Percentiles rank a stretch among this genome's conserved stretches.
These are phyloP conservation scores for Tylopilus subfusipes DNA, from an alignment of 768 basidiomycete genomes.

Conservation along the genomic window DNA sequence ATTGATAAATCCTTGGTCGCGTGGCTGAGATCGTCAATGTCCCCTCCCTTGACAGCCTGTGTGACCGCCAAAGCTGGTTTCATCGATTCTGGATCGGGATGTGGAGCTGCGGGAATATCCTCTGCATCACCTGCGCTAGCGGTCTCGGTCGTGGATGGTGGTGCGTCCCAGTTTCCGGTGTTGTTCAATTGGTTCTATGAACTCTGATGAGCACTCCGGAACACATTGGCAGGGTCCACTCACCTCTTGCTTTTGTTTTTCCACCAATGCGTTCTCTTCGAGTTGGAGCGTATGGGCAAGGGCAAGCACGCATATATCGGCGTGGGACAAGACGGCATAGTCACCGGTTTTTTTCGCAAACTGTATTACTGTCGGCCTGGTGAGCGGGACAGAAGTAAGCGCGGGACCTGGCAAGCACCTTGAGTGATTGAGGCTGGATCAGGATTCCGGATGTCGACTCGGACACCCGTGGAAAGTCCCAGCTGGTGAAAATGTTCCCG, in stretches of 20 bases:
- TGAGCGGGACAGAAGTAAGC: slow-evolving; percentile 14
- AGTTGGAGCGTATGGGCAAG: slow-evolving; percentile 77
- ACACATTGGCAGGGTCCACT: slow-evolving; percentile 13
- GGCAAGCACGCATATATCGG: slow-evolving; percentile 89
- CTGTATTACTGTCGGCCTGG: slow-evolving; percentile 62
- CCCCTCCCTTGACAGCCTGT: background rate
- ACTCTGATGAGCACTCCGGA: background rate
- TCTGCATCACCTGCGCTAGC: slow-evolving; percentile 2
- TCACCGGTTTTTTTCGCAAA: slow-evolving; percentile 97
- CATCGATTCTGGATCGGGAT: background rate
- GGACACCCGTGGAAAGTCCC: slow-evolving; percentile 71
- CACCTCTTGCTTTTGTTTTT: slow-evolving; percentile 30
- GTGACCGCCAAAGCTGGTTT: background rate
- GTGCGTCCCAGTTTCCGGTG: background rate
- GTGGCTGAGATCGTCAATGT: slow-evolving; percentile 12
- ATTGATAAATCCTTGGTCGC: slow-evolving; percentile 10
- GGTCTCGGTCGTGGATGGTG: background rate
- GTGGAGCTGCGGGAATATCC: background rate
- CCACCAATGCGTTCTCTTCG: slow-evolving; percentile 36
- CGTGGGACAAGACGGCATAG: slow-evolving; percentile 84
- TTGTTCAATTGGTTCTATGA: slow-evolving; percentile 8
- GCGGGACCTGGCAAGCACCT: slow-evolving; percentile 37
- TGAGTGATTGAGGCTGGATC: slow-evolving; percentile 65
- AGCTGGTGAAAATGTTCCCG: slow-evolving; percentile 83
- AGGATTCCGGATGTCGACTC: slow-evolving; percentile 66